These are phyloP conservation scores for Neurospora cerealis DNA, from an alignment of 495 filamentous ascomycete genomes.

Conservation along the genomic window DNA sequence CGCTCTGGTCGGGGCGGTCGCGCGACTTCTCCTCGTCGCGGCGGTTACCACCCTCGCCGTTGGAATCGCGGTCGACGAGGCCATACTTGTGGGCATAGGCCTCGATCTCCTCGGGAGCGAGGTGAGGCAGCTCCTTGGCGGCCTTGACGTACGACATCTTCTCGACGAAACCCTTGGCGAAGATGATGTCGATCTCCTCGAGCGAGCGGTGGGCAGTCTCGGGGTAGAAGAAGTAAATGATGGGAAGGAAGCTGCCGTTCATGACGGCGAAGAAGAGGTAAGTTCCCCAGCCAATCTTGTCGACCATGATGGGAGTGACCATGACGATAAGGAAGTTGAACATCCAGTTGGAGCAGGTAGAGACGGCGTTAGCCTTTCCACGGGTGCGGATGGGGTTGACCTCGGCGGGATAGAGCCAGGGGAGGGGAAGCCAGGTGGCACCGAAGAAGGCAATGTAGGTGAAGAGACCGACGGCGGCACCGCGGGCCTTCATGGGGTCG, in stretches of 20 bases:
- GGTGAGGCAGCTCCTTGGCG: conserved; percentile 55
- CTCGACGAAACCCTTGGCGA: conserved; percentile 65
- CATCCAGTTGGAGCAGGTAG: conserved; percentile 69
- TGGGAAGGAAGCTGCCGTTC: conserved; percentile 61
- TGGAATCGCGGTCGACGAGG: conserved; percentile 22
- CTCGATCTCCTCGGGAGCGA: conserved; percentile 55
- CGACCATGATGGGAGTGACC: conserved; percentile 67
- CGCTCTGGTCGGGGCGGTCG: background rate
- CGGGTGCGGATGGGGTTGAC: conserved; percentile 68
- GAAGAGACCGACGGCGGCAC: conserved; percentile 69
- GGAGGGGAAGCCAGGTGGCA: conserved; percentile 64
- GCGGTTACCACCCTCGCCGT: background rate
- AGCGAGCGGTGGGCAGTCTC: conserved; percentile 61
- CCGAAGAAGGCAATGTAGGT: conserved; percentile 71
- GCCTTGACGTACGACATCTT: conserved; percentile 67
- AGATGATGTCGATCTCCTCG: conserved; percentile 75
- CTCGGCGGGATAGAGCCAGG: conserved; percentile 56
- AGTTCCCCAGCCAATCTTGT: conserved; percentile 59
- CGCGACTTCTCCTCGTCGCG: conserved; percentile 6
- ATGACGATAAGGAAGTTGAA: conserved; percentile 78
- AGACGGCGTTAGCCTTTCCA: conserved; percentile 65
- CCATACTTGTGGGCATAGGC: conserved; percentile 52
- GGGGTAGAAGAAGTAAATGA: conserved; percentile 71
- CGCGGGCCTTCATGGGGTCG: conserved; percentile 43
- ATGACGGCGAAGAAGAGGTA: conserved; percentile 70